Conservation (phyloP, 2,329 filamentous ascomycete species). For the Trichoderma atroviride region DNA sequence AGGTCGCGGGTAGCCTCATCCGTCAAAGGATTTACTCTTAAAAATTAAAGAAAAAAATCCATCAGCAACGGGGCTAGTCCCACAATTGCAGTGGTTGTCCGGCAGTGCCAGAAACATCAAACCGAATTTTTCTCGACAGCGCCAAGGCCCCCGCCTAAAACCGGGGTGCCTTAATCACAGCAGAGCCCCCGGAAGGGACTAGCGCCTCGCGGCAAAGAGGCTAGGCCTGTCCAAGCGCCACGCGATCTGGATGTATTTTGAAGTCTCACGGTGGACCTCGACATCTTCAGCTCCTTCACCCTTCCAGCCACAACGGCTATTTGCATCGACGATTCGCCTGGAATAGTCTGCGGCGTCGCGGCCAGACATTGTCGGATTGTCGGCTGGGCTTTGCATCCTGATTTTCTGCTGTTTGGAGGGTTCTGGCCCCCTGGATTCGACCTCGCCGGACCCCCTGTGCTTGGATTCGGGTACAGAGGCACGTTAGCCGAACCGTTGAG, state of each 20-base stretch:
- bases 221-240: constrained; percentile 29
- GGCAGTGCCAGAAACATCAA: neutral
- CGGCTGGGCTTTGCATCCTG: neutral
- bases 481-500: constrained; percentile 7
- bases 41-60: neutral
- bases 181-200: constrained; percentile 24
- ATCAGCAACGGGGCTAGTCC: neutral
- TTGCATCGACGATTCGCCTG: constrained; percentile 21
- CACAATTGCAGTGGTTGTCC: neutral
- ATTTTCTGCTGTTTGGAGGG: neutral
- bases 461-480: constrained; percentile 10
- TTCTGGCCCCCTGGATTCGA: neutral
- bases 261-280: constrained; percentile 25
- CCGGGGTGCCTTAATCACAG: constrained; percentile 18
- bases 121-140: neutral
- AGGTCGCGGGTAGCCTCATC: constrained; percentile 17
- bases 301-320: constrained; percentile 24
- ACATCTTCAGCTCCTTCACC: constrained; percentile 28
- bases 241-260: constrained; percentile 32
- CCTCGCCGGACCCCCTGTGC: neutral
- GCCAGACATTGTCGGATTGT: neutral
- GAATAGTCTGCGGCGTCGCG: neutral
- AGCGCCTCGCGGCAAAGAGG: constrained; percentile 28
- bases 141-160: constrained; percentile 1
- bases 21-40: neutral